A percentile compares a stretch with the other conserved stretches of the same genome.
These are phyloP conservation scores for Beauveria brongniartii DNA, from an alignment of 2,329 filamentous ascomycete species.

Conservation along the genomic window DNA sequence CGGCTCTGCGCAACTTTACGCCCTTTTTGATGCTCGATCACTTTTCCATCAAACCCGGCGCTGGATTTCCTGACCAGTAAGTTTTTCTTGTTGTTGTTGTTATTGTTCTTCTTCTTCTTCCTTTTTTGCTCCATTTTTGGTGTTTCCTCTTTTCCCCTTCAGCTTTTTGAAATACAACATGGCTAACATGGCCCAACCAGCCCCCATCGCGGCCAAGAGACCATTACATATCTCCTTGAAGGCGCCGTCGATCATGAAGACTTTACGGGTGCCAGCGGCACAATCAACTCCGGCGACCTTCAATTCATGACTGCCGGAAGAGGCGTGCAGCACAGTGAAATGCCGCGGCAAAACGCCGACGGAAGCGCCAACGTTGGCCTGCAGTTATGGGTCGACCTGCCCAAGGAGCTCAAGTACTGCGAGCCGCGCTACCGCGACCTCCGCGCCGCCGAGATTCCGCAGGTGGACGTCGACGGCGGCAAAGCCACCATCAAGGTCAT, in stretches of 20 bases:
- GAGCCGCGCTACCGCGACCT: conserved; percentile 91
- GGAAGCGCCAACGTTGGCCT: conserved; percentile 75
- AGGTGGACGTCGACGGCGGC: conserved; percentile 60
- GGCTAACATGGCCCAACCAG: conserved; percentile 12
- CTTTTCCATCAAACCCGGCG: conserved; percentile 70
- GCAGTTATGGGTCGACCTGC: conserved; percentile 93
- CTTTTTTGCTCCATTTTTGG: neutral
- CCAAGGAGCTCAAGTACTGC: conserved; percentile 71
- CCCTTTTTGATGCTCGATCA: conserved; percentile 97
- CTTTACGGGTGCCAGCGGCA: conserved; percentile 78
- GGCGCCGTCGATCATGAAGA: conserved; percentile 89
- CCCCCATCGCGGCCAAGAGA: conserved; percentile 72
- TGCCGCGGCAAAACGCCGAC: conserved; percentile 74
- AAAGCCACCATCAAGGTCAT: conserved; percentile 84
- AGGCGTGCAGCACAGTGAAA: conserved; percentile 92
- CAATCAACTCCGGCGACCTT: conserved; percentile 77
- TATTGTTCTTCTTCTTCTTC: too few relatives aligned
- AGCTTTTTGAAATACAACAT: neutral
- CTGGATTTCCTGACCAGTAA: conserved; percentile 81
- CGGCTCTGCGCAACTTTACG: conserved; percentile 74
- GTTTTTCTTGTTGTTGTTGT: too few relatives aligned
- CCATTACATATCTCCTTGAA: conserved; percentile 80
- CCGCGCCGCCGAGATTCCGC: conserved; percentile 68
- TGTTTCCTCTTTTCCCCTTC: neutral
- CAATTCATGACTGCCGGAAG: conserved; percentile 96